These are phyloP conservation scores for Pelargonium australe DNA, from an alignment of 441 rosid species.

Conservation along the genomic window DNA sequence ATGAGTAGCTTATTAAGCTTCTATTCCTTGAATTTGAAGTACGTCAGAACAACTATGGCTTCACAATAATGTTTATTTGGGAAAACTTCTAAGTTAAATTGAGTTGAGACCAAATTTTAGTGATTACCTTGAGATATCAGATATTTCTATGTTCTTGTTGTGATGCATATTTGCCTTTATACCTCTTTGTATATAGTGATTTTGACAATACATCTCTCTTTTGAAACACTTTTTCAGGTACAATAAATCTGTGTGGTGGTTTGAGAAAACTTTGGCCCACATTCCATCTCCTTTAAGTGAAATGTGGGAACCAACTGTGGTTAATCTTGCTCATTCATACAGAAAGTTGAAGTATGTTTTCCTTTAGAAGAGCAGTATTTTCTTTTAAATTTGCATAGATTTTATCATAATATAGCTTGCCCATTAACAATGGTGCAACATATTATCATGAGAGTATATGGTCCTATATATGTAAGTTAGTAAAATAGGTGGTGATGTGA, in stretches of 20 bases:
- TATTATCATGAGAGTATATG: not conserved
- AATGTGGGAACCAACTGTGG: conserved; percentile 85
- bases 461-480: not conserved
- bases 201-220: conserved; percentile 15
- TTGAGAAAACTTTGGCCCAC: conserved; percentile 74
- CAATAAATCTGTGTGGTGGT: conserved; percentile 71
- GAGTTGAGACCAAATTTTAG: not conserved
- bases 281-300: conserved; percentile 62
- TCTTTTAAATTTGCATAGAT: conserved; percentile 3
- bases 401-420: not conserved
- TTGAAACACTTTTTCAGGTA: conserved; percentile 52
- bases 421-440: not conserved
- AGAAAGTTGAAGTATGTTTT: conserved; percentile 62
- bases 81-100: not conserved
- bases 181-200: not conserved
- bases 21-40: too few species aligned
- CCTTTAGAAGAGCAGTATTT: not conserved
- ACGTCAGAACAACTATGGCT: too few species aligned
- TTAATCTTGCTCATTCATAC: conserved; percentile 84
- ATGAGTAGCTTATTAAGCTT: too few species aligned
- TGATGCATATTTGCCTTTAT: not conserved
- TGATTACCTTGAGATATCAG: not conserved
- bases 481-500: not conserved
- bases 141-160: not conserved
- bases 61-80: not conserved